Conservation (phyloP, 176 grass and related monocot genomes). For the Oryza meridionalis region DNA sequence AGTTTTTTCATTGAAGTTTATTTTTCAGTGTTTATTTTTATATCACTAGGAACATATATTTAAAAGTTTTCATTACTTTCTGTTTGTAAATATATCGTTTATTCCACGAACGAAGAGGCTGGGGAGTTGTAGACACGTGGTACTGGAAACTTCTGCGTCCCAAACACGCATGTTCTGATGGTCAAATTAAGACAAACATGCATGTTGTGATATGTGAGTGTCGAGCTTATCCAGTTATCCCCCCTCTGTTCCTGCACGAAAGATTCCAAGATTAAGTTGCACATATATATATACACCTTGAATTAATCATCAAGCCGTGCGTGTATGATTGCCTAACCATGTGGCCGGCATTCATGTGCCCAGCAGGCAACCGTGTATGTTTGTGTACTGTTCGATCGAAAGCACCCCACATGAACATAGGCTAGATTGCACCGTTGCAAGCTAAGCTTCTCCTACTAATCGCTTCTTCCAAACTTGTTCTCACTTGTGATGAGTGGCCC, state of each 20-base stretch:
- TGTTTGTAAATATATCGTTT: no score
- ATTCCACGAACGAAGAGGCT: no score
- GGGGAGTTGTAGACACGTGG: neutral
- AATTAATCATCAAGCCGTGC: conserved; percentile 15
- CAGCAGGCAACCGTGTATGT: neutral
- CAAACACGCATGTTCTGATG: neutral
- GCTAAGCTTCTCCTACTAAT: neutral
- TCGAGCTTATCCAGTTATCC: neutral
- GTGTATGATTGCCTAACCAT: conserved; percentile 22
- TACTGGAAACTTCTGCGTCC: neutral
- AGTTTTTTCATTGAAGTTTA: no score
- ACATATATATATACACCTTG: neutral
- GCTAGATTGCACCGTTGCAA: neutral
- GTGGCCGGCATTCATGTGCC: conserved; percentile 15
- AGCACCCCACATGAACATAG: neutral
- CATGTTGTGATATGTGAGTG: no score
- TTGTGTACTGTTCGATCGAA: neutral
- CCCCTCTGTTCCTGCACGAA: neutral
- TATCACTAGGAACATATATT: no score
- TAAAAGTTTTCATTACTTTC: no score
- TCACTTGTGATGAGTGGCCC: neutral
- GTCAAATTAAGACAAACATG: no score
- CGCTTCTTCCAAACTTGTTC: neutral
- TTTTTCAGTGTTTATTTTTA: no score
- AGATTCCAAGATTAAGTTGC: conserved; percentile 28